phyloP scores from a whole-genome alignment of 2,329 filamentous ascomycete species.

The Hypoxylon sp. region DNA sequence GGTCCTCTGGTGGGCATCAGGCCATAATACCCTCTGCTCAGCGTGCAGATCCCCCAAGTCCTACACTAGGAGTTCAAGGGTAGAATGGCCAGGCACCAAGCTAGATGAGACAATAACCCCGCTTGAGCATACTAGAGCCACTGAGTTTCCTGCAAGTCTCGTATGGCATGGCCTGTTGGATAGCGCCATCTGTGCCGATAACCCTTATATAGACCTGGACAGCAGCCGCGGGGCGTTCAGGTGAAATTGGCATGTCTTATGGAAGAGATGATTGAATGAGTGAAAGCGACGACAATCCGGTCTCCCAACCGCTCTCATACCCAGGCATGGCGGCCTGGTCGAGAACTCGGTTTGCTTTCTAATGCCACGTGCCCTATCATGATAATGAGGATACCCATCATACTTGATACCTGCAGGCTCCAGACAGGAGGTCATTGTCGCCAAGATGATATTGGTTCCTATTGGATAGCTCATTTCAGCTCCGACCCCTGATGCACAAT shows the following conservation, averaged over 20 bases:
- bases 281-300: no score
- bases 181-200: neutral
- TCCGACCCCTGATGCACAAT: constrained; percentile 5
- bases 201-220: neutral
- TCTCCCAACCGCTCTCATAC: constrained; percentile 3
- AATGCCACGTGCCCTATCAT: constrained; percentile 1
- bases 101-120: neutral
- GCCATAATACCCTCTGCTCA: neutral
- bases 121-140: neutral
- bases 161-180: neutral
- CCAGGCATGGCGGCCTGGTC: neutral
- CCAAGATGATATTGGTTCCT: neutral
- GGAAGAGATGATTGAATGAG: neutral
- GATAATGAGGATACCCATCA: neutral
- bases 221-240: neutral
- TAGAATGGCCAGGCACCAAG: neutral
- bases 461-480: constrained; percentile 28
- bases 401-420: neutral
- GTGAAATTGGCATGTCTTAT: neutral
- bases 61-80: neutral
- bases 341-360: neutral
- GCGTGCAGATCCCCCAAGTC: neutral
- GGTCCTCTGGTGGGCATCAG: neutral
- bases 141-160: neutral
- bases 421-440: neutral